phyloP scores from a whole-genome alignment of 768 basidiomycete genomes.

The Tulasnella calospora region DNA sequence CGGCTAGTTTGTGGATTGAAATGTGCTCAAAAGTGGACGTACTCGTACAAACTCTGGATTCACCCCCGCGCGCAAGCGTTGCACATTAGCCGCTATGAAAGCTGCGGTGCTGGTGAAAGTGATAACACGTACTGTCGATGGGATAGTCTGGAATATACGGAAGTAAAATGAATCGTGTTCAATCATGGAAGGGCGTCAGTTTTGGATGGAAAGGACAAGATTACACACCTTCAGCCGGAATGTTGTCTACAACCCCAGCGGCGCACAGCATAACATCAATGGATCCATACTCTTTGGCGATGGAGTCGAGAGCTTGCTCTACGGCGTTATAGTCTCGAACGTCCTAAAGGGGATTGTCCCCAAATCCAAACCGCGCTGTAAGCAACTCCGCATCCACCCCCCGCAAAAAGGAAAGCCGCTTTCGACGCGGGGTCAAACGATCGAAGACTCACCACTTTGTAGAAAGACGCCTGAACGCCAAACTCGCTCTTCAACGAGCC shows the following conservation, averaged over 20 bases:
- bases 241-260: constrained; percentile 26
- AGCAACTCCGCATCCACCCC: neutral
- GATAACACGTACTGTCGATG: constrained; percentile 17
- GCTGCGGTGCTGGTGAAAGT: neutral
- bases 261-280: constrained; percentile 24
- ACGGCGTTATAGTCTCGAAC: constrained; percentile 27
- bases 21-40: neutral
- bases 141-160: constrained; percentile 18
- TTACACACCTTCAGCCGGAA: constrained; percentile 10
- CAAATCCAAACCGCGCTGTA: neutral
- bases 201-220: neutral
- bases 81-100: neutral
- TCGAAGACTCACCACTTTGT: constrained; percentile 12
- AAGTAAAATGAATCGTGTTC: neutral
- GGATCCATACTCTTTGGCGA: constrained; percentile 22
- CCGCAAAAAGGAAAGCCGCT: neutral
- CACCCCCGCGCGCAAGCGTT: neutral
- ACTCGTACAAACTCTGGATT: neutral
- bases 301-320: constrained; percentile 23
- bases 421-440: neutral
- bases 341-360: neutral
- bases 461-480: constrained; percentile 23
- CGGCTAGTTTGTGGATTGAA: neutral
- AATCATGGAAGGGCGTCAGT: neutral
- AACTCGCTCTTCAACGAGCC: constrained; percentile 22